Evolutionary conservation across 2,329 filamentous ascomycete genomes (phyloP).

Genomic region (Bimuria novae-zelandiae): DNA sequence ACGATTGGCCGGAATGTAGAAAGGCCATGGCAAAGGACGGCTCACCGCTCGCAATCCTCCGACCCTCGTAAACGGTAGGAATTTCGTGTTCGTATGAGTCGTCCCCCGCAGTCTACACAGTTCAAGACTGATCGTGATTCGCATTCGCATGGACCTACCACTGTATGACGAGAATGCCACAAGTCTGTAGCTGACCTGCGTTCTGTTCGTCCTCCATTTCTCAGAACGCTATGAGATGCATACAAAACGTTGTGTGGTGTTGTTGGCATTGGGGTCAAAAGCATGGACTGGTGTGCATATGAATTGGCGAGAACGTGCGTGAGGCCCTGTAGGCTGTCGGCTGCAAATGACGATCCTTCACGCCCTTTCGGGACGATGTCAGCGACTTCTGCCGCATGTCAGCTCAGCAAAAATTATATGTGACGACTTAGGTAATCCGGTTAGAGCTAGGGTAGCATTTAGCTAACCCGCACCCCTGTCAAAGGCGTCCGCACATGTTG

Average conservation of each 20-base stretch:
- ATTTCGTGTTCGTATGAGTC: too few relatives aligned
- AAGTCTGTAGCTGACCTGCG: neutral
- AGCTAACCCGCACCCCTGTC: conserved; percentile 11
- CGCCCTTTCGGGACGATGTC: conserved; percentile 3
- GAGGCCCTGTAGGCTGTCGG: neutral
- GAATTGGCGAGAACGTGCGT: neutral
- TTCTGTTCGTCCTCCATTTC: neutral
- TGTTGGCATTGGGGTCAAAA: conserved; percentile 3
- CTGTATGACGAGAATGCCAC: neutral
- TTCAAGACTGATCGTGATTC: neutral
- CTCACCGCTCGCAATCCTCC: neutral
- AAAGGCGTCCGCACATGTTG: neutral
- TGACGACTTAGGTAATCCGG: conserved; percentile 22
- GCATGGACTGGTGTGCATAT: conserved; percentile 3
- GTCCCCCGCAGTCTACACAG: neutral
- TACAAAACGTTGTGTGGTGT: neutral
- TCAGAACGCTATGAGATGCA: neutral
- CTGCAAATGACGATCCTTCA: neutral
- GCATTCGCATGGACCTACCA: neutral
- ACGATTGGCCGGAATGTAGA: neutral
- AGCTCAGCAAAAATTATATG: conserved; percentile 25
- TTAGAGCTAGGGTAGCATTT: conserved; percentile 9
- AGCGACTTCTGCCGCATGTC: conserved; percentile 22
- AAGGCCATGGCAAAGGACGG: neutral
- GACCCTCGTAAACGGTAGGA: too few relatives aligned